Conservation (phyloP, 2,329 filamentous ascomycete species). For the Microcyclospora tardicrescens region DNA sequence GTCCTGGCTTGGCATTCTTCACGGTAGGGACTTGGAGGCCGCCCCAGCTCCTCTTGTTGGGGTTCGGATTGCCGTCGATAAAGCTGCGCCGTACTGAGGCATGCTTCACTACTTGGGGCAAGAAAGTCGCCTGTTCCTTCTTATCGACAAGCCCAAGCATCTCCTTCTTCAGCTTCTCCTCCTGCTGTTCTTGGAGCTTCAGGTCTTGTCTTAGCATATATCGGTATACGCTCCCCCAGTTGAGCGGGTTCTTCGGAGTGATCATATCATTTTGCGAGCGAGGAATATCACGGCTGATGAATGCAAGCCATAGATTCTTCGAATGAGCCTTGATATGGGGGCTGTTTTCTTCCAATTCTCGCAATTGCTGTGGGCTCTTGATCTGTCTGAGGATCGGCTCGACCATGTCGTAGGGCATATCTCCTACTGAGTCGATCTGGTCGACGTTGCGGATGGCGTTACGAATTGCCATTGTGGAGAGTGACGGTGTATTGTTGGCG, state of each 20-base stretch:
- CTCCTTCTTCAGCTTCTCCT: conserved; percentile 30
- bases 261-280: conserved; percentile 51
- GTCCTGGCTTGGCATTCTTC: conserved; percentile 10
- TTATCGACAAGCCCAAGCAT: conserved; percentile 49
- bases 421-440: conserved; percentile 54
- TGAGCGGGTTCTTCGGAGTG: conserved; percentile 50
- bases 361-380: conserved; percentile 59
- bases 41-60: conserved; percentile 1
- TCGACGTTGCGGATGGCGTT: conserved; percentile 29
- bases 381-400: conserved; percentile 58
- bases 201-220: conserved; percentile 31
- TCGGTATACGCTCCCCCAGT: conserved; percentile 67
- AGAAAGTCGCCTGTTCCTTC: conserved; percentile 32
- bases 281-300: conserved; percentile 69
- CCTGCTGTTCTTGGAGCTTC: conserved; percentile 19
- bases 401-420: conserved; percentile 54
- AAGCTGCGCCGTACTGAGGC: conserved; percentile 1
- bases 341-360: conserved; percentile 57
- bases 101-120: conserved; percentile 4
- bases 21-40: conserved; percentile 1
- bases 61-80: conserved; percentile 5
- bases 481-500: conserved; percentile 12
- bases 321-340: conserved; percentile 62
- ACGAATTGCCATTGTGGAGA: conserved; percentile 28
- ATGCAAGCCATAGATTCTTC: conserved; percentile 60